Conservation (phyloP, 2,329 filamentous ascomycete species). For the Aureobasidium sp. region DNA sequence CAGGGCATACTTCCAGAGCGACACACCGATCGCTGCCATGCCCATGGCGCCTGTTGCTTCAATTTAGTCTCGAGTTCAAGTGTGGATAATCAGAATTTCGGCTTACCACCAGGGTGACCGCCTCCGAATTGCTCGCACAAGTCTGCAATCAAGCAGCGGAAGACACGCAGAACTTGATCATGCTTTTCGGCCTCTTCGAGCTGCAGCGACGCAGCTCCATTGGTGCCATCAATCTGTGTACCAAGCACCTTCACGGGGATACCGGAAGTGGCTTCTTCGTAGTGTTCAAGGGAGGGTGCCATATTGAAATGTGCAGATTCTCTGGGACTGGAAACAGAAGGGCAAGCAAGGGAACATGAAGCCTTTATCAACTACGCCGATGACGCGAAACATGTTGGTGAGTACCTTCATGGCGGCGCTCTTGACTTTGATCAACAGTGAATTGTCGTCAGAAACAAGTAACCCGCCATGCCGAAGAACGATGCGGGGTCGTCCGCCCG, state of each 20-base stretch:
- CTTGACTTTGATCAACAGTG: background rate
- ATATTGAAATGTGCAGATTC: background rate
- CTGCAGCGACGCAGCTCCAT: conserved; percentile 19
- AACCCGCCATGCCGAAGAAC: background rate
- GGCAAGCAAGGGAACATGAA: background rate
- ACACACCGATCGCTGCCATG: conserved; percentile 56
- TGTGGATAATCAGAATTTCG: no score
- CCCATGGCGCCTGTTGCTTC: conserved; percentile 41
- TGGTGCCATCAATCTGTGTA: conserved; percentile 19
- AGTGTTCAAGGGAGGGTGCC: conserved; percentile 11
- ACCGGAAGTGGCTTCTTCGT: conserved; percentile 11
- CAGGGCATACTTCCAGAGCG: conserved; percentile 58
- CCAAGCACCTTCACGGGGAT: conserved; percentile 22
- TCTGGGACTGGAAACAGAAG: background rate
- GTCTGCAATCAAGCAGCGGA: conserved; percentile 59
- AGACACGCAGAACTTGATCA: conserved; percentile 51
- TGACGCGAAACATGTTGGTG: background rate
- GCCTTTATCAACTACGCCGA: background rate
- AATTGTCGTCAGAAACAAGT: background rate
- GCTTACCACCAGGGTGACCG: conserved; percentile 54
- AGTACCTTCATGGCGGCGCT: background rate
- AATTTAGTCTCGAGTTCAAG: background rate
- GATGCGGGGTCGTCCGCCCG: background rate
- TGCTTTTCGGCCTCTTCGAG: conserved; percentile 27
- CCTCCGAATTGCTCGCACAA: conserved; percentile 64